Base-by-base conservation (phyloP, 179 eudicot genomes). In the Pouteria campechiana region DNA sequence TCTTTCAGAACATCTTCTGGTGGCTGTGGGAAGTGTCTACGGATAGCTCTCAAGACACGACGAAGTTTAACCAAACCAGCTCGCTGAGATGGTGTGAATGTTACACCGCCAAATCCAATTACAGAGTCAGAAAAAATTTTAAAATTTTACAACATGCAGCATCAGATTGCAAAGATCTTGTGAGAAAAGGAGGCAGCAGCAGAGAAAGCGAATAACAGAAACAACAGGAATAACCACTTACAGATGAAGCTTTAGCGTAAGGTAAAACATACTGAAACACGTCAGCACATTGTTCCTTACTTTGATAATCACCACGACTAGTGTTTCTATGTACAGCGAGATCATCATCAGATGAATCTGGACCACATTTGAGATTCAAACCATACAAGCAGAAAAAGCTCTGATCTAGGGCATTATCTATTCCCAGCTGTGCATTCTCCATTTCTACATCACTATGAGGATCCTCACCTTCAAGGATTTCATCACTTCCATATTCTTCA, bases 201-300 rank as follows among this genome's bases (percentile, higher is more conserved):
- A 5, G 8, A 15, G 25, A 20, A 33, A 39, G 35, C 34, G 16
- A 28, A 43, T 14, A 17, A 40, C 3, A 38, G 20, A 20, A 43
- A n/a, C n/a, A n/a, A 42, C 34, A 32, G 24, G 45, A 43, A 28
- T 21, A 58, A 35, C 25, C 41, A 73, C 99, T 75, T 27, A 92
- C 99, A 55, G 96, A 74, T 54, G 96, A 87, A 57, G 78, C 96
- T 67, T 79, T 92, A 8, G 99, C 99, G 56, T 92, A 92, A 3
- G 99, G 94, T 38, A 92, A 70, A 58, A 92, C 79, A 58, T 92
- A 92, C 63, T 75, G 83, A 61, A 92, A 92, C 44, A 92, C 99
- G 61, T 92, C 96, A 50, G 96, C 96, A 69, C 99, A 92, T 67
- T 92, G 99, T 69, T 92, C 99, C 60, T 92, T 92, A 8, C 94